A percentile compares a stretch with the other conserved stretches of the same genome.
Conservation (phyloP, 768 basidiomycete genomes). For the Tulasnella sp. region DNA sequence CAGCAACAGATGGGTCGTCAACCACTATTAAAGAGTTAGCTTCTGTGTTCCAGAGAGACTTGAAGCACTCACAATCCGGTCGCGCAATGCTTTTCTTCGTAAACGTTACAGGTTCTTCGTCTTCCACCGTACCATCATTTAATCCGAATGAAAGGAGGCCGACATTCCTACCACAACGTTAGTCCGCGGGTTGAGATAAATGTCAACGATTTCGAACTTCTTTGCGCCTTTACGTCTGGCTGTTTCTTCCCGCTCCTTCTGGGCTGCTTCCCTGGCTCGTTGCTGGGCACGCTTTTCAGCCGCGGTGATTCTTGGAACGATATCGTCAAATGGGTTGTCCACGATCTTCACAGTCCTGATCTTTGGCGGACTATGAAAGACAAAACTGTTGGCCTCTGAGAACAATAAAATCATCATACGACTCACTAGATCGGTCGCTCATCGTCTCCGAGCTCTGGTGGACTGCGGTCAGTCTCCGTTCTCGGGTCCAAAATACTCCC, state of each 20-base stretch:
- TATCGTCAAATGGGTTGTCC: conserved; percentile 92
- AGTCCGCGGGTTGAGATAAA: background rate
- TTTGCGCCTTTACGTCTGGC: conserved; percentile 65
- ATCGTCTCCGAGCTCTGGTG: conserved; percentile 53
- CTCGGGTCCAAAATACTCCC: background rate
- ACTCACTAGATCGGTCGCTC: conserved; percentile 73
- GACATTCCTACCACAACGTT: conserved; percentile 49
- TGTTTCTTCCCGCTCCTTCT: conserved; percentile 66
- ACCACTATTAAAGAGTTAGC: conserved; percentile 24
- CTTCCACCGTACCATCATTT: conserved; percentile 50
- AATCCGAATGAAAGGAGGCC: conserved; percentile 75
- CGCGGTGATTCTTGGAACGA: conserved; percentile 91
- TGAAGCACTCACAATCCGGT: conserved; percentile 54
- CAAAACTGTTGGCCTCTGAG: background rate
- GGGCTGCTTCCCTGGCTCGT: conserved; percentile 61
- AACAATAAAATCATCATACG: background rate
- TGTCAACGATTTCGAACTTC: conserved; percentile 43
- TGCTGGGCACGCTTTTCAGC: conserved; percentile 80
- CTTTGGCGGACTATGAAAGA: conserved; percentile 60
- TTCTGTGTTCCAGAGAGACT: background rate
- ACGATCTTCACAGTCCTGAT: conserved; percentile 74
- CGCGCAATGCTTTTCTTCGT: conserved; percentile 76
- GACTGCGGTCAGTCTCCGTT: background rate
- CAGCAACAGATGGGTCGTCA: conserved; percentile 26
- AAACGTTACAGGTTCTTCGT: conserved; percentile 39